These are phyloP conservation scores for Aspergillus sclerotioniger DNA, from an alignment of 495 filamentous ascomycete species.

Conservation along the genomic window DNA sequence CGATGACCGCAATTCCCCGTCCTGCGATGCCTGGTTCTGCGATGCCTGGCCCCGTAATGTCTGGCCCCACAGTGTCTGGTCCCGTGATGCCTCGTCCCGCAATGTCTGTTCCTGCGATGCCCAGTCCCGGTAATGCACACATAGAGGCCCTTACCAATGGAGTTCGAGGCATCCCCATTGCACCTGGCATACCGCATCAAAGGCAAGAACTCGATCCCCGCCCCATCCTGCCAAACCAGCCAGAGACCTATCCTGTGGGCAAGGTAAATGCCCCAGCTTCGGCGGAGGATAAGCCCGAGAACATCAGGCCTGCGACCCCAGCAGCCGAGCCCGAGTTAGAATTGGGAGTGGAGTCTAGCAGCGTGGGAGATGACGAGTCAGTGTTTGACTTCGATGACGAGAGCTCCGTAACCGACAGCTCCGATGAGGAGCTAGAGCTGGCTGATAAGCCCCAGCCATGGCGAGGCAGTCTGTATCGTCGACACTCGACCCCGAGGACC, in stretches of 20 bases:
- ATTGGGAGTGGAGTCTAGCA: conserved; percentile 13
- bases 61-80: background rate
- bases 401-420: conserved; percentile 13
- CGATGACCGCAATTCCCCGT: too few species aligned
- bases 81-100: background rate
- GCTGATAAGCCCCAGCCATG: conserved; percentile 7
- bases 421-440: conserved; percentile 10
- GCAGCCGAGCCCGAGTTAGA: conserved; percentile 14
- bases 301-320: background rate
- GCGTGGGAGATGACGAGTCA: conserved; percentile 20
- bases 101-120: conserved; percentile 1
- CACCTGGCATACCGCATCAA: conserved; percentile 3
- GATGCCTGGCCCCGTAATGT: background rate
- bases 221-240: background rate
- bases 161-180: background rate
- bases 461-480: conserved; percentile 21
- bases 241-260: background rate
- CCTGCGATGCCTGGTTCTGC: background rate
- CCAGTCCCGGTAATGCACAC: background rate
- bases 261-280: background rate
- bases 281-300: background rate
- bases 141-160: background rate
- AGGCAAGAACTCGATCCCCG: background rate
- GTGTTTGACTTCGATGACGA: conserved; percentile 15
- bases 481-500: conserved; percentile 13